Evolutionary conservation across 2,329 filamentous ascomycete species (phyloP), one percentile per base, ranked within the genome.

Genomic region (Neospermospora avenae): DNA sequence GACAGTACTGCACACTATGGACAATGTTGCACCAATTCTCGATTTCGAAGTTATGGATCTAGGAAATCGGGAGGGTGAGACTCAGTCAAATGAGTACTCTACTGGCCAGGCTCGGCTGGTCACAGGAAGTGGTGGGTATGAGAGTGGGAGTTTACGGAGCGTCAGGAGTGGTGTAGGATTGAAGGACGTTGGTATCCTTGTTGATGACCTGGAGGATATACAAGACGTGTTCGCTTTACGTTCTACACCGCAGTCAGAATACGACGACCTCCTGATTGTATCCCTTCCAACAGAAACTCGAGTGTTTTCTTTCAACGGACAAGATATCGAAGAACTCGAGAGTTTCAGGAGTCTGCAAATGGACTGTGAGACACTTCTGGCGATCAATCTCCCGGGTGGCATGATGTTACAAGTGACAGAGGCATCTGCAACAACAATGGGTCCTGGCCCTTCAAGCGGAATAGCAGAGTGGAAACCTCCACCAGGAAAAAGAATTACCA

Each of bases 31-130:
- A 0, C 95, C 95, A 0, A 90, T 99, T 44, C 77, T 98, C 41
- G 95, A 99, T 72, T 97, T 99, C 68, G 88, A 90, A 0, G 85
- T 99, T 16, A 96, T 98, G 91, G 95, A 98, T 70, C 89, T 98
- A 81, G 93, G 93, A 0, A 93, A 91, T 67, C 82, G 91, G 58
- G 87, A 90, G 61, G 88, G 88, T 22, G 89, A 95, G 64, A 85
- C 81, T 8, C 87, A 91, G 60, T 89, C 88, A 3, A 96, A 95
- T 69, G 90, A 95, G 63, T 99, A 96, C 70, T 96, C 93, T 0
- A 96, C 93, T 0, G 95, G 95, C 0, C 93, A 99, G 75, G 93
- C 95, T 48, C 85, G 93, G 41, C 90, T 99, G 62, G 91, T 99
- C 11, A 93, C 93, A 2, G 93, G 92, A 0, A 97, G 93, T 58